Evolutionary conservation across 225 moss, liverwort and hornwort species (phyloP).

Genomic region (Pleurozium schreberi): DNA sequence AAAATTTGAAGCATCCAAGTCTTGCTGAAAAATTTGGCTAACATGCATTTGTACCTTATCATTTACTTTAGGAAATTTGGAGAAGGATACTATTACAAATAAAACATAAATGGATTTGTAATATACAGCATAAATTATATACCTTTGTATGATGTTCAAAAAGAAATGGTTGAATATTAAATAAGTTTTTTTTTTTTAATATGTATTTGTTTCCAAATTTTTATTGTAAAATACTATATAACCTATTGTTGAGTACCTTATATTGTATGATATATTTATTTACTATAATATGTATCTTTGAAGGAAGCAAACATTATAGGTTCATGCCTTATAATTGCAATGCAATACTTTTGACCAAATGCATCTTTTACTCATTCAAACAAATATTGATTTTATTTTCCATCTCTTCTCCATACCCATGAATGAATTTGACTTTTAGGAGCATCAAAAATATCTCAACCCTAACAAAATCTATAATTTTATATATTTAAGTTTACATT

Average conservation of each 20-base stretch:
- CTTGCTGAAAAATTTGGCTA: neutral
- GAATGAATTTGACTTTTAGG: neutral
- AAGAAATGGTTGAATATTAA: too few relatives aligned
- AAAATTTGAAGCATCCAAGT: neutral
- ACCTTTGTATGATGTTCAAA: too few relatives aligned
- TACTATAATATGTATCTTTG: neutral
- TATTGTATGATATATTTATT: neutral
- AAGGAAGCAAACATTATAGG: fast-evolving
- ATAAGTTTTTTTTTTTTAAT: too few relatives aligned
- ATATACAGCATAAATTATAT: neutral
- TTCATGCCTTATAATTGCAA: neutral
- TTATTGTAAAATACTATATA: neutral
- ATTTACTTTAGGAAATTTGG: neutral
- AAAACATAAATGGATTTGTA: neutral
- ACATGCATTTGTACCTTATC: neutral
- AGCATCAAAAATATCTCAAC: neutral
- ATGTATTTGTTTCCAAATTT: neutral
- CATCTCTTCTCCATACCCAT: neutral
- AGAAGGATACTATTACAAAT: neutral
- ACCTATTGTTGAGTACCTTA: neutral
- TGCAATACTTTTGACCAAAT: neutral
- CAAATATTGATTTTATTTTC: neutral
- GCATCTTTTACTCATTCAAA: neutral
- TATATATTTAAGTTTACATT: neutral
- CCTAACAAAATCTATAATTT: neutral